Percentiles rank a stretch among this genome's conserved stretches.
These are phyloP conservation scores for Geum urbanum DNA, from an alignment of 306 rosid species.

Conservation along the genomic window DNA sequence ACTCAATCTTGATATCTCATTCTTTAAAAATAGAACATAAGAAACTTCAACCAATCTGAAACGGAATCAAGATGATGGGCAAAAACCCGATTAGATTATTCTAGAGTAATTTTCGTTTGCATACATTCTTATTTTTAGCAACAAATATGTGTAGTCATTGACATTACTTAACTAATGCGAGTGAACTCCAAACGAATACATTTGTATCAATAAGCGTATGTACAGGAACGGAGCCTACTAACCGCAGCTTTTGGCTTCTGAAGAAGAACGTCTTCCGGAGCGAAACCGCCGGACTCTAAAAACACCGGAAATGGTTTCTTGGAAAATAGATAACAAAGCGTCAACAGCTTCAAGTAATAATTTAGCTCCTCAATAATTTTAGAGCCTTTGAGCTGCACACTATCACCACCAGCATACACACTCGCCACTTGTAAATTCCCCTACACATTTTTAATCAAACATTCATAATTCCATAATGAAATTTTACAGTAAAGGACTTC, in stretches of 20 bases:
- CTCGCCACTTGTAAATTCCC: constrained; percentile 84
- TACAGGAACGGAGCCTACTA: constrained; percentile 14
- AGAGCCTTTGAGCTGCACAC: constrained; percentile 67
- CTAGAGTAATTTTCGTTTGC: neutral
- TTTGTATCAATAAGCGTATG: no score
- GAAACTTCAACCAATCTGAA: neutral
- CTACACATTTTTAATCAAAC: constrained; percentile 33
- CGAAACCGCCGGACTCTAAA: constrained; percentile 79
- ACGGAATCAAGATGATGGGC: neutral
- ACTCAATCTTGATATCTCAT: neutral
- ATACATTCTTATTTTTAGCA: neutral
- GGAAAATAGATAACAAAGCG: constrained; percentile 72
- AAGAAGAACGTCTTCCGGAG: constrained; percentile 68
- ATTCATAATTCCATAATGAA: neutral
- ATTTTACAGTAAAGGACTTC: neutral
- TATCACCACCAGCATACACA: constrained; percentile 76
- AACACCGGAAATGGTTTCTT: constrained; percentile 91
- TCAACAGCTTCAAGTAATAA: constrained; percentile 62
- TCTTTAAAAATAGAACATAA: neutral
- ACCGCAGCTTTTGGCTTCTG: constrained; percentile 99
- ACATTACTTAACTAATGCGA: neutral
- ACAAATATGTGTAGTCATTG: neutral
- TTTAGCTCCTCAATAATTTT: constrained; percentile 67
- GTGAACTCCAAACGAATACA: neutral
- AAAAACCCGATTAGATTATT: neutral